Percentiles rank a stretch among this genome's conserved stretches.
Conservation (phyloP, 768 basidiomycete genomes). For the Peribolospora kevripleyi region DNA sequence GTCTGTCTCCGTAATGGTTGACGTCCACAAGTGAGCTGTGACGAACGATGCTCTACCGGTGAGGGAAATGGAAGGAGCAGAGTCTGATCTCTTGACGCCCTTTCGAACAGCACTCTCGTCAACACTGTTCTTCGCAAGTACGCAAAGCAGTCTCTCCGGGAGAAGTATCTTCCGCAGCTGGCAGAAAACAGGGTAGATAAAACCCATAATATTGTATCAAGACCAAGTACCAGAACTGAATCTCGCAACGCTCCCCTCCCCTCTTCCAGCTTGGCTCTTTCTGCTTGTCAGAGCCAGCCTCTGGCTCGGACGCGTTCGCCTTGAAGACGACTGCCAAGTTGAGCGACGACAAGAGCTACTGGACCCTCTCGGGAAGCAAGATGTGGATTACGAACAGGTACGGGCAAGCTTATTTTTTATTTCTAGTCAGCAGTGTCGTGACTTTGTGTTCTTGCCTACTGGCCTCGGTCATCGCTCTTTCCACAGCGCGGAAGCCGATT, state of each 20-base stretch:
- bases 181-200: conserved; percentile 41
- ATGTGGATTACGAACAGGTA: conserved; percentile 27
- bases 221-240: background rate
- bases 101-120: conserved; percentile 39
- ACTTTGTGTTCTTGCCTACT: background rate
- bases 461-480: too few relatives aligned
- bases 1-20: conserved; percentile 82
- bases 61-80: too few relatives aligned
- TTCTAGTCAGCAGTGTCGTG: too few relatives aligned
- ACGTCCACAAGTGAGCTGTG: conserved; percentile 52
- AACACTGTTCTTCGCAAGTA: conserved; percentile 80
- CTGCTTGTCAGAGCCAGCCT: conserved; percentile 73
- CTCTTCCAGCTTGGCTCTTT: conserved; percentile 67
- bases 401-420: background rate
- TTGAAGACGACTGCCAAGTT: conserved; percentile 76
- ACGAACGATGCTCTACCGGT: too few relatives aligned
- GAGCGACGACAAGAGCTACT: conserved; percentile 44
- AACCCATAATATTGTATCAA: background rate
- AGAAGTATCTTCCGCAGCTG: conserved; percentile 67
- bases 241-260: background rate
- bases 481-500: conserved; percentile 13
- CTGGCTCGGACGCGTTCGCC: conserved; percentile 93
- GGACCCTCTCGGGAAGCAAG: conserved; percentile 85
- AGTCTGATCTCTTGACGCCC: too few relatives aligned
- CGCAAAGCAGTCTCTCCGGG: conserved; percentile 58